phyloP scores from a whole-genome alignment of 176 grass and related monocot species.

The Carex kokanica region DNA sequence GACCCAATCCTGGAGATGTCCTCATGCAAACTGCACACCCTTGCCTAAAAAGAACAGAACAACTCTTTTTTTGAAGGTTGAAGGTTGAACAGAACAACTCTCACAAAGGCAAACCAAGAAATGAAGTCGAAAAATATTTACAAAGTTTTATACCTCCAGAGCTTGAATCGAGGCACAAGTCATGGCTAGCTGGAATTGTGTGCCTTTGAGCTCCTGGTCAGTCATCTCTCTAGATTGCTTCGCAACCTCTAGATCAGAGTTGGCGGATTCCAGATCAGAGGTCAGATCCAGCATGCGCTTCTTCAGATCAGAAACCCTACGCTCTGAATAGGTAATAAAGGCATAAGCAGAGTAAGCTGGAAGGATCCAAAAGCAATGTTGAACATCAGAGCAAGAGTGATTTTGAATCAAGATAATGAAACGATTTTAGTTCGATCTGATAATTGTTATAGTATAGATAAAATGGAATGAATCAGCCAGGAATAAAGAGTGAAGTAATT shows the following conservation, averaged over 20 bases:
- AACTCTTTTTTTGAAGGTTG: background rate
- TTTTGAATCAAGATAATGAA: background rate
- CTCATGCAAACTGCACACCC: slow-evolving; percentile 41
- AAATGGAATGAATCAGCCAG: no score
- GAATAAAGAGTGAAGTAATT: no score
- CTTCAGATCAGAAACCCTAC: slow-evolving; percentile 54
- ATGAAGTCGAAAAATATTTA: background rate
- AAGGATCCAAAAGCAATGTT: background rate
- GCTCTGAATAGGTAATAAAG: slow-evolving; percentile 32
- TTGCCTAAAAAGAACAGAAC: slow-evolving; percentile 38
- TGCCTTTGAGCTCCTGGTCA: slow-evolving; percentile 53
- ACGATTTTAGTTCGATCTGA: background rate
- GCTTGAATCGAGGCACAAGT: slow-evolving; percentile 41
- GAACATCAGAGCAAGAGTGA: background rate
- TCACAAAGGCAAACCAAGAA: background rate
- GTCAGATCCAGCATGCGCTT: slow-evolving; percentile 39
- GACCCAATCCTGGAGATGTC: slow-evolving; percentile 49
- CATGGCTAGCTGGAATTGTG: slow-evolving; percentile 52
- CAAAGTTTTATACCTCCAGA: slow-evolving; percentile 32
- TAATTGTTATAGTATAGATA: no score
- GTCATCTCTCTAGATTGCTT: slow-evolving; percentile 53
- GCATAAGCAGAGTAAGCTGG: background rate
- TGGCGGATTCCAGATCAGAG: slow-evolving; percentile 32
- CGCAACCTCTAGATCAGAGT: slow-evolving; percentile 39
- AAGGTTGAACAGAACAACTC: background rate